Evolutionary conservation across 352 stramenopile species (phyloP).

Genomic region (Phytopythium kandeliae): DNA sequence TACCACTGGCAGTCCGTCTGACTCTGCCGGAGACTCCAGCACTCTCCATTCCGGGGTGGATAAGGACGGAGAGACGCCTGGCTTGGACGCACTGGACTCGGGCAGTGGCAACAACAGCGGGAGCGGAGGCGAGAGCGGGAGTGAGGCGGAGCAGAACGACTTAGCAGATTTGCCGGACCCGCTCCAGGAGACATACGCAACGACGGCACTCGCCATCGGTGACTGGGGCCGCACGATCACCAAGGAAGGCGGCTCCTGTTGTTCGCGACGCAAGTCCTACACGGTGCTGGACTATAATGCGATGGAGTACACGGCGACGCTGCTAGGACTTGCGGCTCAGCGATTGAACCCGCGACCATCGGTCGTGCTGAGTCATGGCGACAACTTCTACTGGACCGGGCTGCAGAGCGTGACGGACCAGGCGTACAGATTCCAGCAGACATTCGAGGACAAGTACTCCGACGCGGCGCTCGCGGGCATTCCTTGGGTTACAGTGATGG

Average conservation of each 20-base stretch:
- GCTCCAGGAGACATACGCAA: conserved; percentile 30
- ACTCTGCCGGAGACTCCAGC: neutral
- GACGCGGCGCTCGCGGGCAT: conserved; percentile 40
- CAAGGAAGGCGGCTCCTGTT: conserved; percentile 63
- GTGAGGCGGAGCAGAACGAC: conserved; percentile 15
- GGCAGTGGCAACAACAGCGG: conserved; percentile 1
- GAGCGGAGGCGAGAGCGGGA: conserved; percentile 10
- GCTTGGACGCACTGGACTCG: neutral
- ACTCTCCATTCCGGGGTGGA: neutral
- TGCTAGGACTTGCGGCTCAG: conserved; percentile 46
- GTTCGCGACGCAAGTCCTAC: conserved; percentile 43
- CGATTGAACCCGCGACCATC: conserved; percentile 19
- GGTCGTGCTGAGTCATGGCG: conserved; percentile 55
- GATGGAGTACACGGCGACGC: conserved; percentile 54
- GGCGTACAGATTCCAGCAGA: conserved; percentile 64
- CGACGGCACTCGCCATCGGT: conserved; percentile 61
- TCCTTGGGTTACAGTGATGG: conserved; percentile 82
- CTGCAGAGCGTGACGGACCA: conserved; percentile 48
- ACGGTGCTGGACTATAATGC: conserved; percentile 66
- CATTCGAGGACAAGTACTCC: conserved; percentile 76
- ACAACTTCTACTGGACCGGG: conserved; percentile 84
- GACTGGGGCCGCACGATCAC: conserved; percentile 66
- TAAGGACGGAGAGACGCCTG: neutral
- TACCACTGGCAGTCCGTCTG: neutral
- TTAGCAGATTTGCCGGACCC: conserved; percentile 24